These are phyloP conservation scores for Cladosporium oxysporum DNA, from an alignment of 2,329 filamentous ascomycete species.

Conservation along the genomic window DNA sequence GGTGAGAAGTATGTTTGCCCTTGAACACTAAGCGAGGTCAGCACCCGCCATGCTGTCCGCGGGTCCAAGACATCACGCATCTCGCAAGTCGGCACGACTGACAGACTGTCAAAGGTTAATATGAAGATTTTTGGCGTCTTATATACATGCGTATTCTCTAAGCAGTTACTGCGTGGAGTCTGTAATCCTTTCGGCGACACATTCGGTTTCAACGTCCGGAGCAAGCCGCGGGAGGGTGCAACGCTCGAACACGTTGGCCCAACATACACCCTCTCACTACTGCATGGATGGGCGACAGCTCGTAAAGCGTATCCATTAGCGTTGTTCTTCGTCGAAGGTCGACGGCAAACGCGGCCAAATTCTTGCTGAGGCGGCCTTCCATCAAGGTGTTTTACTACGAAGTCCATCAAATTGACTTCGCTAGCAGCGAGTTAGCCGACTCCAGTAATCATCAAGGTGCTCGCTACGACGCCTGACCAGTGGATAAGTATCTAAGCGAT, in stretches of 20 bases:
- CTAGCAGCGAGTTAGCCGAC: not conserved
- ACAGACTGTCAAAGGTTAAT: not conserved
- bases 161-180: not conserved
- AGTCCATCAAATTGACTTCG: not conserved
- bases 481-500: slow-evolving; percentile 14
- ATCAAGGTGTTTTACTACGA: slow-evolving; percentile 20
- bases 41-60: not conserved
- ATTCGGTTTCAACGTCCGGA: slow-evolving; percentile 3
- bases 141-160: not conserved
- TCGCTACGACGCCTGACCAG: not conserved
- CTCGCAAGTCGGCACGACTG: not conserved
- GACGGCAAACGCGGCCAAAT: not conserved
- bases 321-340: not conserved
- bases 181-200: not conserved
- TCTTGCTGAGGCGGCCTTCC: not conserved
- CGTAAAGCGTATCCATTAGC: not conserved
- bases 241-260: not conserved
- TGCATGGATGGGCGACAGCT: not conserved
- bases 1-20: not conserved
- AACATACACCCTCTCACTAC: not conserved
- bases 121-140: not conserved
- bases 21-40: not conserved
- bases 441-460: slow-evolving; percentile 14
- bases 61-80: not conserved
- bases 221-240: not conserved